Conservation (phyloP, 129 eudicot species). For the Helianthus tuberosus region DNA sequence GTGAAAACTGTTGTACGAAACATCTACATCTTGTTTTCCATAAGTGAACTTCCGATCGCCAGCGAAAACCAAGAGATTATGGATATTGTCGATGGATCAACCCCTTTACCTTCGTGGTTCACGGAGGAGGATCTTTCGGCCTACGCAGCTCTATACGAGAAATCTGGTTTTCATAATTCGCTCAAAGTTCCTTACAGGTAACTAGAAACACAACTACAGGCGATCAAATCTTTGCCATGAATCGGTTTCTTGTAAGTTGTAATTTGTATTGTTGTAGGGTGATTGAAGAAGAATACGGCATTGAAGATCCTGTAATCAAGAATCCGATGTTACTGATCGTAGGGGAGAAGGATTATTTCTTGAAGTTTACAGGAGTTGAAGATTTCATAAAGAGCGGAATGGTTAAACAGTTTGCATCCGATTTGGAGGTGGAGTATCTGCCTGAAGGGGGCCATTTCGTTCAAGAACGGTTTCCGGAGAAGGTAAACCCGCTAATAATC, state of each 20-base stretch:
- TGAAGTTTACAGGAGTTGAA: conserved; percentile 39
- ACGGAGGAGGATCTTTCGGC: conserved; percentile 49
- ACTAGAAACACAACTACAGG: background rate
- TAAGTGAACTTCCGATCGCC: conserved; percentile 42
- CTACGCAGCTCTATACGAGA: conserved; percentile 45
- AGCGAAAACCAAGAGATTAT: conserved; percentile 47
- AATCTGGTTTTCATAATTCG: conserved; percentile 47
- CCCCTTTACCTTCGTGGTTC: conserved; percentile 55
- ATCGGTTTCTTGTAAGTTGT: background rate
- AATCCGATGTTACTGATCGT: conserved; percentile 48
- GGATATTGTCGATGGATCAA: conserved; percentile 46
- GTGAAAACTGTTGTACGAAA: conserved; percentile 44
- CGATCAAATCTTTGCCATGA: background rate
- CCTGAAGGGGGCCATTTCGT: conserved; percentile 9
- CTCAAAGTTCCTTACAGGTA: conserved; percentile 58
- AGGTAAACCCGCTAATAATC: conserved; percentile 3
- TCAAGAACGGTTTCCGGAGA: conserved; percentile 19
- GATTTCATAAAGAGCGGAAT: conserved; percentile 22
- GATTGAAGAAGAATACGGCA: conserved; percentile 39
- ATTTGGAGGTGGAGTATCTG: background rate
- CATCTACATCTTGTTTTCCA: conserved; percentile 52
- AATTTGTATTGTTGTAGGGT: conserved; percentile 29
- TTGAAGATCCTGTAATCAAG: conserved; percentile 37
- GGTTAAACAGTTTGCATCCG: conserved; percentile 2
- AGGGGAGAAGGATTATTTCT: conserved; percentile 52